Conservation (phyloP, 2,329 filamentous ascomycete genomes). For the Hortaea werneckii region DNA sequence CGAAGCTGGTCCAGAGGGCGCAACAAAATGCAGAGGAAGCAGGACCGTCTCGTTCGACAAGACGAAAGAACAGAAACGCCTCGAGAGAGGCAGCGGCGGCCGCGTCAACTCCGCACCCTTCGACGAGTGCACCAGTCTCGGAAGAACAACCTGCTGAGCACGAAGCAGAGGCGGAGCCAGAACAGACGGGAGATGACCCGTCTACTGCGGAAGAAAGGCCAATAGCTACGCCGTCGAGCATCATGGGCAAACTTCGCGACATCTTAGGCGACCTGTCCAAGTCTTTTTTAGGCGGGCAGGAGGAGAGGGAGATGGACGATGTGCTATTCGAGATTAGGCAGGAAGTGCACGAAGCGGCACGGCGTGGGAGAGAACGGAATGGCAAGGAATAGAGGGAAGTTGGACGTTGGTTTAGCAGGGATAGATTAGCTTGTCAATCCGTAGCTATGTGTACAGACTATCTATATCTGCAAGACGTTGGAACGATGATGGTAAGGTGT, state of each 20-base stretch:
- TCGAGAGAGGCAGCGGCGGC: neutral
- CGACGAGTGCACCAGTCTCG: neutral
- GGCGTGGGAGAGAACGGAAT: conserved; percentile 1
- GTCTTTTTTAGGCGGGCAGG: conserved; percentile 51
- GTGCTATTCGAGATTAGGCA: conserved; percentile 68
- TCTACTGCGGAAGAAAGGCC: conserved; percentile 14
- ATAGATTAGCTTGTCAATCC: too few relatives aligned
- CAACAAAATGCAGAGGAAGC: conserved; percentile 6
- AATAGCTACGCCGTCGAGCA: conserved; percentile 35
- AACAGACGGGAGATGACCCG: neutral
- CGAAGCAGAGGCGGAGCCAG: neutral
- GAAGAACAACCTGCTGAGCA: neutral
- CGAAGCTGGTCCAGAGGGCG: conserved; percentile 2
- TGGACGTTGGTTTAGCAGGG: too few relatives aligned
- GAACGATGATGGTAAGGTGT: too few relatives aligned
- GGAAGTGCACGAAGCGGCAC: conserved; percentile 58
- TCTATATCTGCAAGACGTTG: too few relatives aligned
- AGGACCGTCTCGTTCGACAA: conserved; percentile 5
- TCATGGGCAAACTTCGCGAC: conserved; percentile 45
- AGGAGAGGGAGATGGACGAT: conserved; percentile 65
- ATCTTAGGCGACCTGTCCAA: conserved; percentile 51
- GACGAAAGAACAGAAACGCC: neutral
- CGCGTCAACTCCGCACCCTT: neutral
- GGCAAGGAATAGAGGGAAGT: neutral
- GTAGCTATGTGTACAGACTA: too few relatives aligned